Evolutionary conservation across 805 yeast species (phyloP), one percentile per base, ranked within the genome.

Genomic region (Wickerhamomyces hampshirensis): DNA sequence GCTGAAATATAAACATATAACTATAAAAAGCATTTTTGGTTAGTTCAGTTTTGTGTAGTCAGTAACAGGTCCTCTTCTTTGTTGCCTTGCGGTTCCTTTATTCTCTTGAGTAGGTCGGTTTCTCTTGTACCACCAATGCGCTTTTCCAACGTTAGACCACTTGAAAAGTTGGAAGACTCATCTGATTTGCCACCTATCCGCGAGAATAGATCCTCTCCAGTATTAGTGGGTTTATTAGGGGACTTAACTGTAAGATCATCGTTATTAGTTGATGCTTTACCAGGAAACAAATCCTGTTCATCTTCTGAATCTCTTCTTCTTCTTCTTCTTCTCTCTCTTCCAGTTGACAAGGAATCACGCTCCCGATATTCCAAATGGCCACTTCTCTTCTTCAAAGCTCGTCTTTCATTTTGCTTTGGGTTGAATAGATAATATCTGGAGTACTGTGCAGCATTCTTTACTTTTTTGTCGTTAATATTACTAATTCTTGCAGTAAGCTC

Each of bases 401-500:
- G n/a, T 23, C 23, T 21, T 30, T 28, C 36, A 23, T 40, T 44
- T n/a, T 39, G 38, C 15, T 43, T 43, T 15, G 59, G 59, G 36
- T 54, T 51, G 31, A 48, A 44, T 4, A 54, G 30, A 26, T 54
- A 54, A 36, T 52, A 54, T 36, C 59, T 46, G 3, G 57, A 52
- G 28, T 44, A 50, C 7, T 33, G 40, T 2, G 54, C 42, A 4
- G 59, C 57, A 32, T 48, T 45, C 35, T 52, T 52, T 5, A 54
- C 48, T 14, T 54, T 54, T 26, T 44, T 50, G 33, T 54, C 59
- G 27, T 33, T 38, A 10, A 31, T 15, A 18, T 41, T 49, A 31
- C 50, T 42, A 26, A 46, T 34, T 43, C 58, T 44, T 5, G 42
- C 21, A 6, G 28, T 43, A 13, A 52, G 34, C 5, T 37, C 42